These are phyloP conservation scores for Aspergillus fructus DNA, from an alignment of 2,329 filamentous ascomycete genomes.

Conservation along the genomic window DNA sequence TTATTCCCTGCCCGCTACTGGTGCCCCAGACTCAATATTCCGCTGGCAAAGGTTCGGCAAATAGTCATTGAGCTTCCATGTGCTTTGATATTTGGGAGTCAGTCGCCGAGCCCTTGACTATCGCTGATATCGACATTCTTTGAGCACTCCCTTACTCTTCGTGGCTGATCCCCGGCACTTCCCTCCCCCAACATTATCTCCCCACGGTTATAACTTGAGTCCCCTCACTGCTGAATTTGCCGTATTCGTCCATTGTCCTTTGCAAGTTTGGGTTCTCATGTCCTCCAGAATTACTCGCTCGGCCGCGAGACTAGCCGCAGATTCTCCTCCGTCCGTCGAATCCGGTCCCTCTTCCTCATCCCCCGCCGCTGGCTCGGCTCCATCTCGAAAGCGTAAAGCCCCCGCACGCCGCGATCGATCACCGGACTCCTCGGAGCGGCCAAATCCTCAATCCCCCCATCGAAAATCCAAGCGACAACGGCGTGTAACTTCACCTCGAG, in stretches of 20 bases:
- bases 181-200: not conserved
- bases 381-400: constrained; percentile 75
- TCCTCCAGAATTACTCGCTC: constrained; percentile 95
- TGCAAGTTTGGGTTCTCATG: constrained; percentile 67
- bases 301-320: constrained; percentile 84
- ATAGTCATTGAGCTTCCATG: not conserved
- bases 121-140: not conserved
- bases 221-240: constrained; percentile 11
- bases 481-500: constrained; percentile 51
- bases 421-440: constrained; percentile 36
- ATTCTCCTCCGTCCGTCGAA: constrained; percentile 47
- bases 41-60: not conserved
- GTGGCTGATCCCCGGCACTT: not conserved
- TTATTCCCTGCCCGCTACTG: constrained; percentile 4
- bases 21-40: constrained; percentile 5
- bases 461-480: constrained; percentile 72
- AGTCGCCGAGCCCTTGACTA: not conserved
- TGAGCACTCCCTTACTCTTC: not conserved
- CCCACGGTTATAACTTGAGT: constrained; percentile 4
- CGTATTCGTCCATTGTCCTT: constrained; percentile 7
- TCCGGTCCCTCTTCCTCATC: constrained; percentile 38
- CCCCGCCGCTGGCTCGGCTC: constrained; percentile 46
- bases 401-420: constrained; percentile 51
- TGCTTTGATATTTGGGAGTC: not conserved
- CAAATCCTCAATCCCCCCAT: constrained; percentile 36